phyloP scores from a whole-genome alignment of 2,329 filamentous ascomycete genomes.

The Neofusicoccum cordaticola region DNA sequence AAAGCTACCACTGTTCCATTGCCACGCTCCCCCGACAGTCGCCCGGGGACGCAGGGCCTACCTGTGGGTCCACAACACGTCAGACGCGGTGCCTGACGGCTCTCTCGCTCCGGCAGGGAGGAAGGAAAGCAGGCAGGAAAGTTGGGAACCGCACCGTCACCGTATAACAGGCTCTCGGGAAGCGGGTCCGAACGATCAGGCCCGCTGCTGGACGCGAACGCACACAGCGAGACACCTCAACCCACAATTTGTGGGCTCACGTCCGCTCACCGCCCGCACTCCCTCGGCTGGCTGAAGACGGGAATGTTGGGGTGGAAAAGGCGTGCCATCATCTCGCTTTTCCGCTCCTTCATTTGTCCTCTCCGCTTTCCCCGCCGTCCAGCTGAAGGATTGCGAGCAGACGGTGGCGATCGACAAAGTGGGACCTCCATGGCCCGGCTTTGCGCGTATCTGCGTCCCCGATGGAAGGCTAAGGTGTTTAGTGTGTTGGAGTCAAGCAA shows the following conservation, averaged over 20 bases:
- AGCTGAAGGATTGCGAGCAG: background rate
- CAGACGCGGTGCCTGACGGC: background rate
- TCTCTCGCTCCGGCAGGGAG: background rate
- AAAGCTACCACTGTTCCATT: background rate
- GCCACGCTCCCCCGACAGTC: background rate
- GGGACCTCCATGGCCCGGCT: background rate
- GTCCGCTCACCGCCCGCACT: background rate
- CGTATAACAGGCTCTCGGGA: background rate
- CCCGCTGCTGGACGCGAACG: background rate
- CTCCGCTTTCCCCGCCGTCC: background rate
- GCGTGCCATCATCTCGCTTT: background rate
- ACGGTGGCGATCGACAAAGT: background rate
- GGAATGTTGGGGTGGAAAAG: background rate
- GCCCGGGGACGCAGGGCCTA: background rate
- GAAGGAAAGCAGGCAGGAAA: background rate
- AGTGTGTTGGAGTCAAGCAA: background rate
- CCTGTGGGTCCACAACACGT: background rate
- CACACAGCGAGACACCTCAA: background rate
- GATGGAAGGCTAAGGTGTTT: background rate
- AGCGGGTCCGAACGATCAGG: background rate
- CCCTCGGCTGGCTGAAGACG: background rate
- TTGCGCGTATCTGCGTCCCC: background rate
- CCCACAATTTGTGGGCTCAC: no score
- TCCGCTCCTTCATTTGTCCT: background rate
- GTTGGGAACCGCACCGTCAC: background rate